A percentile compares a stretch with the other conserved stretches of the same genome.
Conservation (phyloP, 2,329 filamentous ascomycete genomes). For the Penicillium sp. region DNA sequence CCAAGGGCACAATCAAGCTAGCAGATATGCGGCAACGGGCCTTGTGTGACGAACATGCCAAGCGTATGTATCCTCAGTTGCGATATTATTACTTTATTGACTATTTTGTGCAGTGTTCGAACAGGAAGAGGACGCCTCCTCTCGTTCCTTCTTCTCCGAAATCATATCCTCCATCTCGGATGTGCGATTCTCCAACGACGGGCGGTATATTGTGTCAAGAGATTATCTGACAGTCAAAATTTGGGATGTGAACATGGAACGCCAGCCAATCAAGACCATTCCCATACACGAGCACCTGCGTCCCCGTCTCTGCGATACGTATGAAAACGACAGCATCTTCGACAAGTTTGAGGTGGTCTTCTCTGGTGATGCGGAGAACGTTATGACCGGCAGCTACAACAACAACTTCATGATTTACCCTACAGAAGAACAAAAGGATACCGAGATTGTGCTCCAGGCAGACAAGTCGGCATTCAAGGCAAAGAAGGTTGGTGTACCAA, state of each 20-base stretch:
- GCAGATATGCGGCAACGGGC: conserved; percentile 98
- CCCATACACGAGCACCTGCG: conserved; percentile 97
- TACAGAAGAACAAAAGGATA: conserved; percentile 91
- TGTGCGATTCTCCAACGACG: conserved; percentile 94
- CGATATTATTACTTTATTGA: conserved; percentile 8
- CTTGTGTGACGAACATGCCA: conserved; percentile 91
- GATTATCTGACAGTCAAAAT: conserved; percentile 99
- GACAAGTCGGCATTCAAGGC: conserved; percentile 99
- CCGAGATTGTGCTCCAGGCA: conserved; percentile 93
- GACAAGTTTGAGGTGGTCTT: conserved; percentile 99
- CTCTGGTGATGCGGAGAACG: conserved; percentile 95
- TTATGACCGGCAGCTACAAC: conserved; percentile 99
- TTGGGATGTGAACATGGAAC: conserved; percentile 99
- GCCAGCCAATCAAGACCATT: conserved; percentile 95
- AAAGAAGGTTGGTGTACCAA: conserved; percentile 98
- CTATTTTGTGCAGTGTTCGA: conserved; percentile 72
- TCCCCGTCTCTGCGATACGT: conserved; percentile 92
- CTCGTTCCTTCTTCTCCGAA: conserved; percentile 98
- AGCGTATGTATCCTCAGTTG: conserved; percentile 62
- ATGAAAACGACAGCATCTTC: conserved; percentile 99
- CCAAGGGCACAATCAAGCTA: conserved; percentile 97
- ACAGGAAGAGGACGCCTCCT: conserved; percentile 94
- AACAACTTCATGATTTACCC: conserved; percentile 99
- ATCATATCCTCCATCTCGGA: conserved; percentile 99
- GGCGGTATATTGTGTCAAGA: conserved; percentile 92